Base-by-base conservation (phyloP, 495 filamentous ascomycete genomes). In the Penicillium goetzii region DNA sequence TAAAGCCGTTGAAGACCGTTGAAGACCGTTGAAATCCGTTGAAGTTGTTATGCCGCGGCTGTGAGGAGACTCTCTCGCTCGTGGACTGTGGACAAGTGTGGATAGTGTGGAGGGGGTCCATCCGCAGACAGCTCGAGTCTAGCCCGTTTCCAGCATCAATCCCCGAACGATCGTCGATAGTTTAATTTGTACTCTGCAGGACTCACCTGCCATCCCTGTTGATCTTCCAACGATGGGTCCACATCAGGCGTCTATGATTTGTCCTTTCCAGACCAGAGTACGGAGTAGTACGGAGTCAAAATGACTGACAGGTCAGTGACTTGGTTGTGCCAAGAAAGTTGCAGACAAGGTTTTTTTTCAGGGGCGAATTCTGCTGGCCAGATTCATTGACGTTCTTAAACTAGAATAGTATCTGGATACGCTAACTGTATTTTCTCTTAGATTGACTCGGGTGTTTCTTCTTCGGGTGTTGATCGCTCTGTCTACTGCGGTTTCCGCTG, bases 81-180 rank as follows among this genome's bases (percentile, higher is more conserved):
- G 26, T 28, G 25, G 50, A n/a, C 50, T 53, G 3, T 10, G n/a
- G n/a, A n/a, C n/a, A n/a, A n/a, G n/a, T n/a, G n/a, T n/a, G n/a
- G n/a, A n/a, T n/a, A n/a, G n/a, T n/a, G n/a, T n/a, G 30, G 30
- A 11, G 28, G 30, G 9, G 50, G 50, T 52, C 50, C 50, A 17
- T 1, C 28, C 28, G 28, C n/a, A 9, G 8, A 33, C n/a, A 53
- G 50, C 8, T 33, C 28, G 30, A 41, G 36, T 30, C 49, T 34
- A 53, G 26, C 21, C 32, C 58, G 49, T 60, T 60, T 60, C 33
- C n/a, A 60, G 58, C 47, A 60, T 15, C 30, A 40, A 21, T 36
- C 25, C 33, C 58, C 58, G 58, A 60, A 19, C 49, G 58, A 60
- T 60, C 58, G 58, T 34, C 58, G 23, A 59, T 49, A 59, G 58